Conservation (phyloP, 78 protist species). For the Dictyostelium firmibasis region DNA sequence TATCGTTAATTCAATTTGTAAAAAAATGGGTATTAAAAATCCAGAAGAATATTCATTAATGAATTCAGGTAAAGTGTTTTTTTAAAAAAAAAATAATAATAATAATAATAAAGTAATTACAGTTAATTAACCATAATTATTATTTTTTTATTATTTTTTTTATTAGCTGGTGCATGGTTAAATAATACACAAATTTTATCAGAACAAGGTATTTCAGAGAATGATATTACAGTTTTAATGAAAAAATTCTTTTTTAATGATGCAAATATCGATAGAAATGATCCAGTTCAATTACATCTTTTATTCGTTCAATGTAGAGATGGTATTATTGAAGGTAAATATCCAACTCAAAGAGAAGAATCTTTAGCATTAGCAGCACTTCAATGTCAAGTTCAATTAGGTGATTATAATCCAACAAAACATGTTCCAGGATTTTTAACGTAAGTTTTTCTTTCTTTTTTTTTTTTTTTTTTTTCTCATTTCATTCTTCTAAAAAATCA, state of each 20-base stretch:
- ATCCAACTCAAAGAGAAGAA: conserved; percentile 78
- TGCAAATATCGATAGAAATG: conserved; percentile 86
- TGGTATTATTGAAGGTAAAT: conserved; percentile 68
- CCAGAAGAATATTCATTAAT: conserved; percentile 80
- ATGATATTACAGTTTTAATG: conserved; percentile 74
- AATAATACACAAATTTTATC: conserved; percentile 77
- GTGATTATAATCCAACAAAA: conserved; percentile 78
- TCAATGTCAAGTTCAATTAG: conserved; percentile 75
- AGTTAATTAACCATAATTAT: too few relatives aligned
- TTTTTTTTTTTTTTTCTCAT: background rate
- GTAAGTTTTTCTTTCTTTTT: background rate
- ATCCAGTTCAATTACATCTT: conserved; percentile 91
- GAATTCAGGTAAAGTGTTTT: background rate
- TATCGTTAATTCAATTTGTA: conserved; percentile 24
- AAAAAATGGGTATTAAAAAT: conserved; percentile 80
- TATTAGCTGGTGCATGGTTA: conserved; percentile 82
- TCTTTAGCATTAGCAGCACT: conserved; percentile 76
- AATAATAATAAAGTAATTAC: too few relatives aligned
- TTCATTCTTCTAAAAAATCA: too few relatives aligned
- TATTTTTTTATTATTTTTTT: background rate
- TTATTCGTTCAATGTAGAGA: conserved; percentile 83
- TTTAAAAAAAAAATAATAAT: background rate
- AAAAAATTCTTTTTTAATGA: conserved; percentile 91
- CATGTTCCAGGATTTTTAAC: conserved; percentile 68
- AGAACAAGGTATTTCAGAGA: conserved; percentile 87